Evolutionary conservation across 257 asterid genomes (phyloP), one percentile per base, ranked within the genome.

Genomic region (Solanum infundibuliforme): DNA sequence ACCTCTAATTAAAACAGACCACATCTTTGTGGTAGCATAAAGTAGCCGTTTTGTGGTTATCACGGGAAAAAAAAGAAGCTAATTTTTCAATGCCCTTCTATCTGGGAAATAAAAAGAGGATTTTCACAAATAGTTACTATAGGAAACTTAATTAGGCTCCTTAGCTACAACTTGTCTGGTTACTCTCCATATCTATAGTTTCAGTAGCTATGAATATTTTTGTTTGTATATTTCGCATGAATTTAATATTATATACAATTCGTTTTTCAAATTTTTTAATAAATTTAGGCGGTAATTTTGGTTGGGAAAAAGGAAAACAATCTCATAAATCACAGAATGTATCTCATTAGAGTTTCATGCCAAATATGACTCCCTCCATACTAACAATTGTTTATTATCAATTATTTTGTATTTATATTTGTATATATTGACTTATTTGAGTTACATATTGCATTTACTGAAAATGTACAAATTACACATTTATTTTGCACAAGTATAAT

Each of bases 161-260:
- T 52, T 18, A 6, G 60, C 60, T 52, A 52, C 0, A 5, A 0
- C 0, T 52, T 52, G n/a, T 6, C 62, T 52, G 6, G 20, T 52
- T 52, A 18, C 4, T 1, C 3, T 52, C 1, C 8, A 52, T 52
- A 52, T 16, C 10, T 52, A 52, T 18, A 52, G 23, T 52, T 52
- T 52, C n/a, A 18, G 62, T 52, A 52, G 23, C 10, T 18, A 2
- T 16, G 8, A 7, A 52, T 52, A 52, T 52, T 52, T 16, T 16
- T 52, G 1, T 52, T 52, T 52, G 10, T 52, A 52, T 52, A 6
- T 18, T 52, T 52, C 9, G 23, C 62, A 52, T 52, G 8, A 52
- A 52, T 52, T 52, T 6, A 52, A 52, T 52, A 52, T 52, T 52
- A 52, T 18, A 52, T 52, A 16, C 4, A 52, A 52, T 52, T 52